Percentiles rank a stretch among this genome's conserved stretches.
phyloP scores from a whole-genome alignment of 148 eudicot genomes.

The Amaranthus hypochondriacus region DNA sequence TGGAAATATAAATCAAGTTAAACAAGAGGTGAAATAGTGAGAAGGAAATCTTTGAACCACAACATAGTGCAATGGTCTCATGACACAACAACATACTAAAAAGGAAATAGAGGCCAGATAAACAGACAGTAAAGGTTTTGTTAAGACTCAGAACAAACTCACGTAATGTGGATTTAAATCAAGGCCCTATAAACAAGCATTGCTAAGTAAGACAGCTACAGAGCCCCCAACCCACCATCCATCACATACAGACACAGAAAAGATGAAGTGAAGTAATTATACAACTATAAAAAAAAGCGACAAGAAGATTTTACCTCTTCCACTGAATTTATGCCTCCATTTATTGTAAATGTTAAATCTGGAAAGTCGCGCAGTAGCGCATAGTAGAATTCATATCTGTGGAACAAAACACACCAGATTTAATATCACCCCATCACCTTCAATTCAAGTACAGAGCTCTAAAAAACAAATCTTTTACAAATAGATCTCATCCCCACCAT shows the following conservation, averaged over 20 bases:
- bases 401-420: conserved; percentile 14
- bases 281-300: neutral
- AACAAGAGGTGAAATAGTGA: neutral
- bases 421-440: neutral
- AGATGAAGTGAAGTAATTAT: neutral
- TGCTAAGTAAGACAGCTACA: neutral
- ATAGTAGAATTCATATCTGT: conserved; percentile 89
- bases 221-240: neutral
- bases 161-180: neutral
- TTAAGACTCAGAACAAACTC: neutral
- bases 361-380: conserved; percentile 96
- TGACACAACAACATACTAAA: neutral
- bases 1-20: neutral
- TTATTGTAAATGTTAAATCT: conserved; percentile 76
- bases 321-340: conserved; percentile 84
- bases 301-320: conserved; percentile 61
- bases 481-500: neutral
- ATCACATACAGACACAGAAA: neutral
- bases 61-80: neutral
- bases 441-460: neutral
- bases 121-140: neutral
- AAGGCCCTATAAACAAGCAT: neutral
- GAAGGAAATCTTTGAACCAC: neutral
- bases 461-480: neutral
- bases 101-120: neutral